Percentiles rank a stretch among this genome's conserved stretches.
Evolutionary conservation across 768 basidiomycete genomes (phyloP).

Genomic region (Scleroderma bovista): DNA sequence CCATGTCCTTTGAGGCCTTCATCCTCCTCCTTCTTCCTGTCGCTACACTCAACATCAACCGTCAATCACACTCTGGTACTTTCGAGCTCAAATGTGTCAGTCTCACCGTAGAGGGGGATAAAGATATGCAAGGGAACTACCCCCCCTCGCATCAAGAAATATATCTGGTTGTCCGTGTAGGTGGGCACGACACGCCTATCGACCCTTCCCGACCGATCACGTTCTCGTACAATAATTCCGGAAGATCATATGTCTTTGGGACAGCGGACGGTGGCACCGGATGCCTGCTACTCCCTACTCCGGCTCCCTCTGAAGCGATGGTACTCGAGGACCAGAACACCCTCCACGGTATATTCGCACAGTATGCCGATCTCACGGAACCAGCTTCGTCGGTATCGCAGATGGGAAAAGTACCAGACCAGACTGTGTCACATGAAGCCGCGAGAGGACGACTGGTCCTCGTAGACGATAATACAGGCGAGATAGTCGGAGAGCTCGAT

Average conservation of each 20-base stretch:
- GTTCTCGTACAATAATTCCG: conserved; percentile 15
- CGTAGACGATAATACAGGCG: conserved; percentile 66
- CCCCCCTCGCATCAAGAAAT: conserved; percentile 44
- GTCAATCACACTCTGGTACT: conserved; percentile 34
- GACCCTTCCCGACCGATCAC: conserved; percentile 49
- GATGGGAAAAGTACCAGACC: conserved; percentile 15
- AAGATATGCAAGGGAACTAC: conserved; percentile 13
- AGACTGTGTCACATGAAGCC: conserved; percentile 32
- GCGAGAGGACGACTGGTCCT: conserved; percentile 57
- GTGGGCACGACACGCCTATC: conserved; percentile 51
- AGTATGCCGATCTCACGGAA: conserved; percentile 51
- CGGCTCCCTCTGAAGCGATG: conserved; percentile 26
- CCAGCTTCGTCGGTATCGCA: conserved; percentile 3
- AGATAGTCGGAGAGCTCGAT: conserved; percentile 67
- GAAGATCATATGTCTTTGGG: conserved; percentile 12
- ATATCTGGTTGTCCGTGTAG: conserved; percentile 60
- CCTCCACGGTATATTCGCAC: conserved; percentile 60
- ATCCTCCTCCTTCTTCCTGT: conserved; percentile 48
- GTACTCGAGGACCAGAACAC: conserved; percentile 53
- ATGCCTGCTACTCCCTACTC: conserved; percentile 15
- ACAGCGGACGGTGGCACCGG: conserved; percentile 20
- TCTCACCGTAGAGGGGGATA: conserved; percentile 29
- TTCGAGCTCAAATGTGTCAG: conserved; percentile 63
- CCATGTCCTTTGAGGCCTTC: conserved; percentile 40
- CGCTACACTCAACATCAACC: conserved; percentile 35